Conservation (phyloP, 176 grass and related monocot species). For the Cenchrus americanus region DNA sequence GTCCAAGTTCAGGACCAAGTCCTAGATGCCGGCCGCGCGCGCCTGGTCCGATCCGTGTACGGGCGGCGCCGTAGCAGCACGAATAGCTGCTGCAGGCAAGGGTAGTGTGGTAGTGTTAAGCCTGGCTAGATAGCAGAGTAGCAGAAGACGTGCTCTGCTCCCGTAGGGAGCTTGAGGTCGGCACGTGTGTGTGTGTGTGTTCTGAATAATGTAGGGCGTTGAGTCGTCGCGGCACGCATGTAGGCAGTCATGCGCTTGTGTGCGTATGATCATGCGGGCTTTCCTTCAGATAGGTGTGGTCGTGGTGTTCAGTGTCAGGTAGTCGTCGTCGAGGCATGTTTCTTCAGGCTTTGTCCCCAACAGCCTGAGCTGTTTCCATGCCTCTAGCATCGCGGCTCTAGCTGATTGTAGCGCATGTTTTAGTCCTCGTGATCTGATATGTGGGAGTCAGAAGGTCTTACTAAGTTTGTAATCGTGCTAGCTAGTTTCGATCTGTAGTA, state of each 20-base stretch:
- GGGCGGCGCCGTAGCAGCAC: not conserved
- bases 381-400: not conserved
- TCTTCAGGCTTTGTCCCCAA: slow-evolving; percentile 8
- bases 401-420: too few relatives aligned
- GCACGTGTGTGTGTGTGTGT: not conserved
- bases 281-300: not conserved
- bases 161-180: not conserved
- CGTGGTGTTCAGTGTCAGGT: not conserved
- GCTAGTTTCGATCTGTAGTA: too few relatives aligned
- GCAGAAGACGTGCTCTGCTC: not conserved
- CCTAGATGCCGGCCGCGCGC: not conserved
- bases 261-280: not conserved
- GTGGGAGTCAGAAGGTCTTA: too few relatives aligned
- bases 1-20: slow-evolving; percentile 53
- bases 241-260: not conserved
- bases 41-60: too few relatives aligned
- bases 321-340: not conserved
- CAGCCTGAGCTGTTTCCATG: not conserved
- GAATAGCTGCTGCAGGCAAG: not conserved
- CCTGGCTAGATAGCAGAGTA: not conserved
- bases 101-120: not conserved
- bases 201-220: not conserved
- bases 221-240: not conserved
- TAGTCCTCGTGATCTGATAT: too few relatives aligned
- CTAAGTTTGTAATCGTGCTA: too few relatives aligned